A percentile compares a stretch with the other conserved stretches of the same genome.
Evolutionary conservation across 2,329 filamentous ascomycete genomes (phyloP).

Genomic region (Colletotrichum graminicola): DNA sequence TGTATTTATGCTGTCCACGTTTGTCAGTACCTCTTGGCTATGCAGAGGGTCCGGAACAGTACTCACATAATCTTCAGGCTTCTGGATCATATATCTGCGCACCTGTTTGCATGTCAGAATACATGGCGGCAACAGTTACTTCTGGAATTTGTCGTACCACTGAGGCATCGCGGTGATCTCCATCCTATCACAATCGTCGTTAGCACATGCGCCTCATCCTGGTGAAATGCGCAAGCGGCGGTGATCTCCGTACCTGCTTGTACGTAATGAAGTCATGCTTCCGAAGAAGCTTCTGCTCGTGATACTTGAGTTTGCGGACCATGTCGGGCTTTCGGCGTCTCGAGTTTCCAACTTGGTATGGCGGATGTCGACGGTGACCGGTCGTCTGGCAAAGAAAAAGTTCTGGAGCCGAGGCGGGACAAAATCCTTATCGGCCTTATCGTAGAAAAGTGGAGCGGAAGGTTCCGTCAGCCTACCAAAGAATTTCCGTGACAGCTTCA

Average conservation of each 20-base stretch:
- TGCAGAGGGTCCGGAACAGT: background rate
- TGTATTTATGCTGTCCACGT: conserved; percentile 63
- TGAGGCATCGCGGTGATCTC: conserved; percentile 76
- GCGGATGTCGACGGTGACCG: conserved; percentile 11
- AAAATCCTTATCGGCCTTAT: conserved; percentile 40
- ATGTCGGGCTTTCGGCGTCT: conserved; percentile 62
- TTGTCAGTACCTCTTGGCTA: conserved; percentile 16
- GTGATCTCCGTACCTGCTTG: conserved; percentile 59
- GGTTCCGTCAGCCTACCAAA: conserved; percentile 42
- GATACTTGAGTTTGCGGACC: conserved; percentile 96
- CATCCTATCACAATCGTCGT: conserved; percentile 29
- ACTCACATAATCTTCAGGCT: conserved; percentile 80
- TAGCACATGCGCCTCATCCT: conserved; percentile 24
- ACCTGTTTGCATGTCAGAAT: conserved; percentile 24
- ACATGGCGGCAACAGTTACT: background rate
- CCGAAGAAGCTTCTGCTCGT: conserved; percentile 96
- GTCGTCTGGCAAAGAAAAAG: conserved; percentile 22
- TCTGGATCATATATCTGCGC: conserved; percentile 85
- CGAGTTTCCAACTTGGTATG: conserved; percentile 1
- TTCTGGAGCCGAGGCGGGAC: conserved; percentile 37
- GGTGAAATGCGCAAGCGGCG: background rate
- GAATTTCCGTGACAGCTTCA: conserved; percentile 42
- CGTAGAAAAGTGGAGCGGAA: conserved; percentile 32
- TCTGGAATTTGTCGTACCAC: conserved; percentile 56
- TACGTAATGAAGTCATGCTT: conserved; percentile 94